Evolutionary conservation across 148 eudicot genomes (phyloP), one percentile per base, ranked within the genome.

Genomic region (Rhododendron henanense): DNA sequence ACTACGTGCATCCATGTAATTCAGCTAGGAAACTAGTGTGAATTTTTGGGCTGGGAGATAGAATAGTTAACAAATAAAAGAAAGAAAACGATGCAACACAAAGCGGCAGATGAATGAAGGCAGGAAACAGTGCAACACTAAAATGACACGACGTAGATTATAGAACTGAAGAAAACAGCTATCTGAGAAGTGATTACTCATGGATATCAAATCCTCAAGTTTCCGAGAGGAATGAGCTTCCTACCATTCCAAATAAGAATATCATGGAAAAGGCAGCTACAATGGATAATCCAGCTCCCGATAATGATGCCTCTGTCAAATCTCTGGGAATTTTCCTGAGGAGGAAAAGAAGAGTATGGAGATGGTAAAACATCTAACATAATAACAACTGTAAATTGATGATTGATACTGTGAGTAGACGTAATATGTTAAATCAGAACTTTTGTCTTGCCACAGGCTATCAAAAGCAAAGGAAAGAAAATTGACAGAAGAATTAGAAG

Each of bases 261-360:
- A 94, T 86, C 94, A 96, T 95, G 87, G 88, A 86, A 76, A 96
- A 87, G 86, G 98, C 97, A 50, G 98, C 99, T 87, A 94, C 19
- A 47, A 96, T 88, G 84, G 99, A 96, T 91, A 96, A 88, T 84
- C 99, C 99, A 86, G 98, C 99, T 88, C 98, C 98, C 61, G 98
- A 95, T 65, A 95, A 85, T 79, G 99, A 94, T 90, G 99, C 99
- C 87, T 96, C 99, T 50, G 99, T 96, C 90, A 96, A 93, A 92
- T 96, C 99, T 88, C 99, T 90, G 21, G 99, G 99, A 89, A 95
- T 96, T 91, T 96, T 96, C 90, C 99, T 96, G 98, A 84, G 39
- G 41, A 37, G 57, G 59, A 55, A 6, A 57, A 33, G 21, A 16
- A 37, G 31, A 21, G 75, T 7, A 19, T 9, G 53, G 23, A 57